A percentile compares a stretch with the other conserved stretches of the same genome.
These are phyloP conservation scores for Skeletonema grethae DNA, from an alignment of 108 stramenopile species.

Conservation along the genomic window DNA sequence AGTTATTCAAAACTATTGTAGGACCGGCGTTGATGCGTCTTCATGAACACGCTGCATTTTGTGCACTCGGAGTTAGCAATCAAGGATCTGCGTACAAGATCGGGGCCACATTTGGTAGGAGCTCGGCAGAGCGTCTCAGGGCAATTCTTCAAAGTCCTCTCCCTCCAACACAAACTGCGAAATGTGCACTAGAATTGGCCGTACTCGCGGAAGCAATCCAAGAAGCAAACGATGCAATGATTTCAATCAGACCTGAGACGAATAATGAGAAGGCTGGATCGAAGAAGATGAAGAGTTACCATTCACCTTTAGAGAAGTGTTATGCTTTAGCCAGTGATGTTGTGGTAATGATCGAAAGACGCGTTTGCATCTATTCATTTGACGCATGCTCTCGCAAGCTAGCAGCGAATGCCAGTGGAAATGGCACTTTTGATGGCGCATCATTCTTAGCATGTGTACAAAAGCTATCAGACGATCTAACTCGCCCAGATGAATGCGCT, in stretches of 20 bases:
- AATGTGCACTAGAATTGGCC: slow-evolving; percentile 83
- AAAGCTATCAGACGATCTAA: slow-evolving; percentile 77
- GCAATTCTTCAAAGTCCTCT: slow-evolving; percentile 69
- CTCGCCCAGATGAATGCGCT: slow-evolving; percentile 77
- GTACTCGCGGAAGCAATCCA: slow-evolving; percentile 71
- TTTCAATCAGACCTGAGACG: slow-evolving; percentile 41
- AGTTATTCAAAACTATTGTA: slow-evolving; percentile 70
- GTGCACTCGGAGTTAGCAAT: slow-evolving; percentile 76
- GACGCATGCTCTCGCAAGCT: slow-evolving; percentile 83
- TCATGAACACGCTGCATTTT: slow-evolving; percentile 83
- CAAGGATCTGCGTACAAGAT: slow-evolving; percentile 69
- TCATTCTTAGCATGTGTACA: slow-evolving; percentile 68
- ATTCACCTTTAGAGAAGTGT: slow-evolving; percentile 71
- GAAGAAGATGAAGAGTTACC: slow-evolving; percentile 29
- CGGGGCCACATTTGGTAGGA: slow-evolving; percentile 71
- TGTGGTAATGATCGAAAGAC: slow-evolving; percentile 77
- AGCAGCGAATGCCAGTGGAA: slow-evolving; percentile 76
- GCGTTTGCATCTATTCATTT: slow-evolving; percentile 89
- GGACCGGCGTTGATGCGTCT: slow-evolving; percentile 65
- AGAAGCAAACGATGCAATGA: slow-evolving; percentile 46
- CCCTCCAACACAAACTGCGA: slow-evolving; percentile 77
- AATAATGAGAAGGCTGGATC: slow-evolving; percentile 20
- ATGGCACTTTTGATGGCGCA: slow-evolving; percentile 85
- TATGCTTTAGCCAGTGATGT: slow-evolving; percentile 65
- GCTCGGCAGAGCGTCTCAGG: slow-evolving; percentile 68